Conservation (phyloP, 2,329 filamentous ascomycete species). For the Seiridium cupressi region DNA sequence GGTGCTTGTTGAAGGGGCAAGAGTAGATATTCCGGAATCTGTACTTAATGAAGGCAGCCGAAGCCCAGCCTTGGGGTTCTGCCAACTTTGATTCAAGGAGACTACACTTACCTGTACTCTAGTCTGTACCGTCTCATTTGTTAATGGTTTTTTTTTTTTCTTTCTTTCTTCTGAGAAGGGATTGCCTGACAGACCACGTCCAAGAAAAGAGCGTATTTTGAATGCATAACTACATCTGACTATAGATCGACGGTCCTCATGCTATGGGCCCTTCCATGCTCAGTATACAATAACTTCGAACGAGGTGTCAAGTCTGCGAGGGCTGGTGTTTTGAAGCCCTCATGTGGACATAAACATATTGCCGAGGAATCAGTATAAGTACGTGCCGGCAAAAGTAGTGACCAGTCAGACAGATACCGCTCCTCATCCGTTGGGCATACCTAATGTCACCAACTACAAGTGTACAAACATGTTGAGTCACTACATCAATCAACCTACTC, state of each 20-base stretch:
- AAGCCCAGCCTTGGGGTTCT: not conserved
- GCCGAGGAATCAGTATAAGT: too few relatives aligned
- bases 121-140: conserved; percentile 5
- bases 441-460: not conserved
- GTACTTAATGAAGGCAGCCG: not conserved
- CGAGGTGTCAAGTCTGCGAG: too few relatives aligned
- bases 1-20: not conserved
- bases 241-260: too few relatives aligned
- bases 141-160: not conserved
- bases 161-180: not conserved
- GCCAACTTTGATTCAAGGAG: not conserved
- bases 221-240: too few relatives aligned
- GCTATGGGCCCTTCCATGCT: too few relatives aligned
- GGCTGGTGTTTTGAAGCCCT: not conserved
- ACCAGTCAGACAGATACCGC: too few relatives aligned
- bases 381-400: too few relatives aligned
- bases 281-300: too few relatives aligned
- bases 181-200: not conserved
- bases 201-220: too few relatives aligned
- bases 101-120: conserved; percentile 1
- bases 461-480: not conserved
- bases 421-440: too few relatives aligned
- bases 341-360: not conserved
- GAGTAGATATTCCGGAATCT: not conserved
- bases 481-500: not conserved